Conservation (phyloP, 2,329 filamentous ascomycete species). For the Plenodomus lindquistii region DNA sequence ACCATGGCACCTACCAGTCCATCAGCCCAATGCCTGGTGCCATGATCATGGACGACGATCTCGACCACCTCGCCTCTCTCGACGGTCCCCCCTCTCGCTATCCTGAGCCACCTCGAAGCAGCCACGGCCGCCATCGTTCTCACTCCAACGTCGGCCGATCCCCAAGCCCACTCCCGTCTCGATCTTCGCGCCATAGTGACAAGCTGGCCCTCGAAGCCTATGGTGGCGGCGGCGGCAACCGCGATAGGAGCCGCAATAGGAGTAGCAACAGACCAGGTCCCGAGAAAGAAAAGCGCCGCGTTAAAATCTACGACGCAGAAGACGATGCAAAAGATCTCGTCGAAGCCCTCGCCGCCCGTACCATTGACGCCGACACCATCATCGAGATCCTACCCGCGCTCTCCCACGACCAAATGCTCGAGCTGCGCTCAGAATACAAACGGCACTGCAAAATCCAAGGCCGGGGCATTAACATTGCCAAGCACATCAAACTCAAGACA, state of each 20-base stretch:
- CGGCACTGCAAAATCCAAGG: conserved; percentile 80
- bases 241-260: not conserved
- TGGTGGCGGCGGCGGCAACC: conserved; percentile 8
- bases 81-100: conserved; percentile 27
- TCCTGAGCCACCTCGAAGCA: conserved; percentile 24
- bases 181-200: conserved; percentile 28
- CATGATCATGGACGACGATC: conserved; percentile 59
- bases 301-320: conserved; percentile 79
- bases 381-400: conserved; percentile 83
- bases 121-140: conserved; percentile 33
- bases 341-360: conserved; percentile 70
- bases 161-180: conserved; percentile 28
- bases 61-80: conserved; percentile 50
- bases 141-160: conserved; percentile 40
- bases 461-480: conserved; percentile 81
- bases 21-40: conserved; percentile 94
- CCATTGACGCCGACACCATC: conserved; percentile 67
- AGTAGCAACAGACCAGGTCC: not conserved
- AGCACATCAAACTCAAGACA: conserved; percentile 82
- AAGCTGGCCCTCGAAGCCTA: conserved; percentile 39
- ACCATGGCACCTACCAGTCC: conserved; percentile 90
- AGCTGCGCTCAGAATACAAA: conserved; percentile 89
- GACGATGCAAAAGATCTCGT: conserved; percentile 78
- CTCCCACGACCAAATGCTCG: conserved; percentile 84
- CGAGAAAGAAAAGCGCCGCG: conserved; percentile 58